Evolutionary conservation across 1,284 basidiomycete genomes (phyloP), one percentile per base, ranked within the genome.

Genomic region (Boletus semigastroideus): DNA sequence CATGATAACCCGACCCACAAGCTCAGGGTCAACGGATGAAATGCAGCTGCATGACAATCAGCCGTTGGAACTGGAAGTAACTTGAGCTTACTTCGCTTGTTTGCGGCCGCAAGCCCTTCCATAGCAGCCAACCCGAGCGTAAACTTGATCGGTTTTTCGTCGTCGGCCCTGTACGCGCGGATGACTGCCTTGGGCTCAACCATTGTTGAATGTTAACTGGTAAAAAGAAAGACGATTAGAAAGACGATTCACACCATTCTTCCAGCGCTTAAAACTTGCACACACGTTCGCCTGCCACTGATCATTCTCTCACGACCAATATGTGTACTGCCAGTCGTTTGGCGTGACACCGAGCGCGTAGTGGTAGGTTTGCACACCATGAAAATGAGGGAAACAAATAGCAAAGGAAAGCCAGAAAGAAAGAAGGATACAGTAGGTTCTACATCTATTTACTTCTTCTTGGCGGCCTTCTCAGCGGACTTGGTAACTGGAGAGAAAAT

Each of bases 361-460:
- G 42, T 40, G 55, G 43, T 48, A 70, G 65, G 76, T 74, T 79
- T 68, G 69, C 72, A 74, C 74, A 78, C 72, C 73, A 67, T 68
- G 68, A 67, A 65, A 64, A 63, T 46, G 34, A 67, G 36, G 38
- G 57, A 66, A 60, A 61, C 58, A 59, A 56, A 63, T 41, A 69
- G 61, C 63, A 66, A 67, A 65, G 61, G 63, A 59, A 65, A 72
- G 72, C 72, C 72, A 77, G 74, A 78, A 73, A 75, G 68, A 72
- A 72, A 69, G 70, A 73, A 70, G 53, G 46, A 56, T 78, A 78
- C 75, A 78, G 68, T 72, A 48, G 71, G 71, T 78, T 84, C 82
- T 82, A 84, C 83, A 80, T 86, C 84, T 84, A 85, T 82, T 88
- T 92, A 93, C 83, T 94, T 94, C 91, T 94, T 94, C 90, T 93